Conservation (phyloP, 148 eudicot genomes). For the Chenopodium formosanum region DNA sequence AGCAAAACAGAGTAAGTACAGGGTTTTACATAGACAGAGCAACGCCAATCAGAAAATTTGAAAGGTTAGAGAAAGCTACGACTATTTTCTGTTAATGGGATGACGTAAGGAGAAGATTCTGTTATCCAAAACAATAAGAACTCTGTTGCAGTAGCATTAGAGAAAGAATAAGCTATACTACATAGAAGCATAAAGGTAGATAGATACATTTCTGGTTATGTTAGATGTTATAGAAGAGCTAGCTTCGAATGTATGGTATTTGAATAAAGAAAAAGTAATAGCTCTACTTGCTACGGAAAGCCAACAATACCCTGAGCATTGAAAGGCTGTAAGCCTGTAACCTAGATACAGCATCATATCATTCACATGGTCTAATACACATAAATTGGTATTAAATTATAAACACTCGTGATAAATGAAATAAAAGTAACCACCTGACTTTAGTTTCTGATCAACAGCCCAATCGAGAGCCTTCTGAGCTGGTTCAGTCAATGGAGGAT, state of each 20-base stretch:
- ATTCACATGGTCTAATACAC: not conserved
- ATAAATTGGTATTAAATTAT: not conserved
- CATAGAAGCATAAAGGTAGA: not conserved
- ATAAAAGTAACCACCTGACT: constrained; percentile 57
- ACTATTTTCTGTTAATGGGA: not conserved
- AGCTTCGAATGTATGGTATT: not conserved
- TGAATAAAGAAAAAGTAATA: too few relatives aligned
- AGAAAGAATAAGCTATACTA: not conserved
- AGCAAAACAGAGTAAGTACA: not conserved
- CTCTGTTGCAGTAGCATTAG: not conserved
- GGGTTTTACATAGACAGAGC: not conserved
- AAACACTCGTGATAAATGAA: not conserved
- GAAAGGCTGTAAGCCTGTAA: too few relatives aligned
- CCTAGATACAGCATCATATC: not conserved
- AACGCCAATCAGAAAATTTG: not conserved
- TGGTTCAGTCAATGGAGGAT: constrained; percentile 80
- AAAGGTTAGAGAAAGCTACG: not conserved
- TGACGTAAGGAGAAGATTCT: not conserved
- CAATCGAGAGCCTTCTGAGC: constrained; percentile 87
- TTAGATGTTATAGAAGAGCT: not conserved
- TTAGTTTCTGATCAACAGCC: constrained; percentile 73
- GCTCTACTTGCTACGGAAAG: too few relatives aligned
- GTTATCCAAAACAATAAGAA: not conserved
- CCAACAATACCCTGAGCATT: too few relatives aligned
- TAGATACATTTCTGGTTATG: not conserved